Conservation (phyloP, 805 yeast genomes). For the Metschnikowia proteae region DNA sequence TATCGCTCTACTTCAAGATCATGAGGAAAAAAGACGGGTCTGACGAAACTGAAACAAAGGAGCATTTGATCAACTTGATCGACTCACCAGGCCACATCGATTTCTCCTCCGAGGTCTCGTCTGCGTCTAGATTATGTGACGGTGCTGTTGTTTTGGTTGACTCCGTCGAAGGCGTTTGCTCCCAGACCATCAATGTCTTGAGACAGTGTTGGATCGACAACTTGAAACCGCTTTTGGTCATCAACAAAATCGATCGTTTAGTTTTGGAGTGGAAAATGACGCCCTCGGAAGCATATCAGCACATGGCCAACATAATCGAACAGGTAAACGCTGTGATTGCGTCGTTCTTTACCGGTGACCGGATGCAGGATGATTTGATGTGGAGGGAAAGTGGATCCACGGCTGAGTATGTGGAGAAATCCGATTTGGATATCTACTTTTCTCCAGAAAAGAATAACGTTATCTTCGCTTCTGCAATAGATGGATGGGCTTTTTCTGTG, state of each 20-base stretch:
- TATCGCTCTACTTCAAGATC: conserved; percentile 84
- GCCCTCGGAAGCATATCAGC: conserved; percentile 81
- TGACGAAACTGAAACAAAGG: conserved; percentile 48
- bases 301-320: conserved; percentile 73
- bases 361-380: conserved; percentile 80
- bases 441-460: conserved; percentile 87
- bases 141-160: conserved; percentile 95
- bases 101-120: conserved; percentile 92
- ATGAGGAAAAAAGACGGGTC: conserved; percentile 36
- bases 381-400: conserved; percentile 66
- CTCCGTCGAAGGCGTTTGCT: conserved; percentile 97
- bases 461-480: conserved; percentile 84
- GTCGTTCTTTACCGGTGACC: conserved; percentile 85
- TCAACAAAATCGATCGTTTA: conserved; percentile 88
- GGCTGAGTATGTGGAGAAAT: conserved; percentile 62
- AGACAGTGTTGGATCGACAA: conserved; percentile 96
- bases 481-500: conserved; percentile 96
- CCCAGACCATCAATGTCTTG: conserved; percentile 92
- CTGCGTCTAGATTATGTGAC: conserved; percentile 93
- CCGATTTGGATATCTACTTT: conserved; percentile 80
- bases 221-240: conserved; percentile 78
- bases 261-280: conserved; percentile 77
- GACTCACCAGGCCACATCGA: conserved; percentile 99
- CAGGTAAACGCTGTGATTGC: conserved; percentile 95
- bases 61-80: conserved; percentile 83